Base-by-base conservation (phyloP, 306 rosid species). In the Trifolium subterraneum region DNA sequence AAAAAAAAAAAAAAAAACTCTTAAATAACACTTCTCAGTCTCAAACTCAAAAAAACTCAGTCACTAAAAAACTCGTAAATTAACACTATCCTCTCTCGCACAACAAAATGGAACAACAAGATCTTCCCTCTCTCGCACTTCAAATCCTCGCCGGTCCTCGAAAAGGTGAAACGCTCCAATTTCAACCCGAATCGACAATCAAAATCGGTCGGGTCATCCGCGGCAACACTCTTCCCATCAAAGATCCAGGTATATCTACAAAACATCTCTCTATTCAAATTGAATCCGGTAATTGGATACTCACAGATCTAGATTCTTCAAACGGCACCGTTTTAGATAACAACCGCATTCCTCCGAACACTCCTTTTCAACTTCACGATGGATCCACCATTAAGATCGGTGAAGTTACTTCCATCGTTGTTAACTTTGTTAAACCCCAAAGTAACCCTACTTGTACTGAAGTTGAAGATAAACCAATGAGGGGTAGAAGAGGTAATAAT, bases 321-420 rank as follows among this genome's bases (percentile, higher is more conserved):
- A 91, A 93, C 74, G 98, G 98, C 22, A 89, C 97, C 52, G n/a
- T 84, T n/a, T 74, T 91, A n/a, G 84, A 93, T 56, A 85, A 33
- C 15, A 29, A 73, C 31, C 35, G 23, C 1, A 23, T 93, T 41
- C 65, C 76, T 1, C 89, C 97, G 0, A 10, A 72, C 36, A 54
- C 65, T 2, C 82, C 92, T 5, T 54, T 85, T 72, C 41, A 61
- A 15, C 82, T 93, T 20, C 42, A 15, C 47, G 72, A 87, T 41
- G 91, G 83, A 10, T 88, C 89, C 66, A 29, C 64, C 55, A 72
- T 93, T 78, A 88, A 91, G 73, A 72, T 91, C 73, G 94, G 97
- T 0, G 96, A 93, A 72, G 27, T 1, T 41, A 91, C 92, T 1
- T 85, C 93, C 33, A 80, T 93, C 35, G 67, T 54, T 16, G 84